Evolutionary conservation across 306 rosid genomes (phyloP).

Genomic region (Amphicarpaea edgeworthii): DNA sequence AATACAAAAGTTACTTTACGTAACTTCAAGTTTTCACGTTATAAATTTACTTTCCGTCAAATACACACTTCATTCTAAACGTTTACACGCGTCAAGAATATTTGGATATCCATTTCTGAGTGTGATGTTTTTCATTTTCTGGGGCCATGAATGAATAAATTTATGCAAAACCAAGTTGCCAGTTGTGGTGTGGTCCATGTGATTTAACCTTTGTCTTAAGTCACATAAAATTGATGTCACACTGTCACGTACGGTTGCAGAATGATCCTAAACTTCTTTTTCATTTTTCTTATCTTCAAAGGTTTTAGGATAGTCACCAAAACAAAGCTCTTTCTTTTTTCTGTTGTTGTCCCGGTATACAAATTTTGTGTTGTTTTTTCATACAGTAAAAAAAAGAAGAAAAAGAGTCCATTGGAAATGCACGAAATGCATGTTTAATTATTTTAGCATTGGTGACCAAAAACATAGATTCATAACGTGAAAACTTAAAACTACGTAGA

Average conservation of each 20-base stretch:
- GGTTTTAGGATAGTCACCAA: not conserved
- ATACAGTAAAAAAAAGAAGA: not conserved
- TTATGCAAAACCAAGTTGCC: not conserved
- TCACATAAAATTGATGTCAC: not conserved
- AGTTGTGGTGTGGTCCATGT: not conserved
- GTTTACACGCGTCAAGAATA: too few species aligned
- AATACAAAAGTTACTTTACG: too few species aligned
- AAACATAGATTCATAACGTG: too few species aligned
- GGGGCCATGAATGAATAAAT: not conserved
- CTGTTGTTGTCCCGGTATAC: not conserved
- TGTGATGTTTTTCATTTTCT: not conserved
- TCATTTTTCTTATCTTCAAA: not conserved
- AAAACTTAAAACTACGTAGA: too few species aligned
- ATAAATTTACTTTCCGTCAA: too few species aligned
- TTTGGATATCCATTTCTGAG: not conserved
- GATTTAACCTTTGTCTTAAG: not conserved
- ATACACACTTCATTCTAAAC: too few species aligned
- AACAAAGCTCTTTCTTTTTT: not conserved
- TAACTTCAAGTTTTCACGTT: too few species aligned
- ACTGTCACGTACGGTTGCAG: not conserved
- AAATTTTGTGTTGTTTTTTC: not conserved
- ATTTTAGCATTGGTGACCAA: too few species aligned
- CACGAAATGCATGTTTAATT: too few species aligned
- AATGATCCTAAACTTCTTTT: not conserved
- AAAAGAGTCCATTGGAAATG: not conserved